Conservation (phyloP, 1,284 basidiomycete genomes). For the Cryptococcus depauperatus region DNA sequence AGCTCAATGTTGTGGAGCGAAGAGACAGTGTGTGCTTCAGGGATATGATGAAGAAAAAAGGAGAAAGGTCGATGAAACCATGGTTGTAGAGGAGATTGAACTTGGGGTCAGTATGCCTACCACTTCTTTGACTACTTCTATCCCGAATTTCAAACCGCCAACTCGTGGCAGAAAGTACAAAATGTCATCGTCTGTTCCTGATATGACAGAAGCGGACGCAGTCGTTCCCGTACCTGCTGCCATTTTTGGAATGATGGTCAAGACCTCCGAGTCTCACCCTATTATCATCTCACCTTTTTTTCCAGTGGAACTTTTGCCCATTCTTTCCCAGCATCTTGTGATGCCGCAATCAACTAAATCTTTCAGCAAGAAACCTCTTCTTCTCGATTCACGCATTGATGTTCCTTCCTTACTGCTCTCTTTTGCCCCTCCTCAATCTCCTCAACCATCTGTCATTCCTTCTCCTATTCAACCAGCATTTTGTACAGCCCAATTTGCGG, state of each 20-base stretch:
- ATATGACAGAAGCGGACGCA: constrained; percentile 12
- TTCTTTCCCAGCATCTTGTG: constrained; percentile 28
- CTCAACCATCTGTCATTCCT: constrained; percentile 18
- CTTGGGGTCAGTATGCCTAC: constrained; percentile 23
- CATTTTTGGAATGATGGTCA: constrained; percentile 43
- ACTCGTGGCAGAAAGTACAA: too few species aligned
- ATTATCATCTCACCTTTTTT: constrained; percentile 58
- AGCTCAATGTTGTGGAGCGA: constrained; percentile 36
- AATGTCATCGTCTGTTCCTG: constrained; percentile 27
- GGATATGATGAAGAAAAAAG: constrained; percentile 29
- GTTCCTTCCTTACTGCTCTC: constrained; percentile 52
- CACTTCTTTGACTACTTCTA: too few species aligned
- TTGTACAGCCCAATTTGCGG: constrained; percentile 10
- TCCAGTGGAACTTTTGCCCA: constrained; percentile 28
- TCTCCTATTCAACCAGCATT: constrained; percentile 6
- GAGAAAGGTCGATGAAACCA: constrained; percentile 36
- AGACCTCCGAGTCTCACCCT: constrained; percentile 74
- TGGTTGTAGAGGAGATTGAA: constrained; percentile 30
- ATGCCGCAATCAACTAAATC: constrained; percentile 14
- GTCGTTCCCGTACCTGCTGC: constrained; percentile 6
- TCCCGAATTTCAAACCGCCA: too few species aligned
- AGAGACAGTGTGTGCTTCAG: constrained; percentile 20
- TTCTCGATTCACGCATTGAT: constrained; percentile 31
- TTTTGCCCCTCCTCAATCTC: constrained; percentile 41
- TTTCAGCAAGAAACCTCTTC: constrained; percentile 8